Evolutionary conservation across 257 asterid genomes (phyloP).

Genomic region (Salvia miltiorrhiza): DNA sequence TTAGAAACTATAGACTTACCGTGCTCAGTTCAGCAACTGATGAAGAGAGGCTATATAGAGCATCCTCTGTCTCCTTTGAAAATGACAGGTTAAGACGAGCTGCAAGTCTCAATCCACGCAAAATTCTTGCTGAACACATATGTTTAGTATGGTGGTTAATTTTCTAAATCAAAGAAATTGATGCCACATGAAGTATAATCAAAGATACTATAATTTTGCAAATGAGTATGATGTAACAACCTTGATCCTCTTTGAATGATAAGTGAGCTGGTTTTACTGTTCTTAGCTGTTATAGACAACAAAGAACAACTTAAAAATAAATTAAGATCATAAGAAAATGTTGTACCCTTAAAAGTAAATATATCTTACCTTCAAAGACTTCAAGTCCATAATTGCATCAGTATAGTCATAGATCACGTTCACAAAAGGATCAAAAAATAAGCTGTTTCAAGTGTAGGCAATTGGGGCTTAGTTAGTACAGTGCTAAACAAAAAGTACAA

Average conservation of each 20-base stretch:
- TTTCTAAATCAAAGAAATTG: not conserved
- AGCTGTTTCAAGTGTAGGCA: slow-evolving; percentile 52
- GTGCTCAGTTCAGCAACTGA: slow-evolving; percentile 45
- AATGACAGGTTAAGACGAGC: slow-evolving; percentile 84
- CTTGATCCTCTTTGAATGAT: slow-evolving; percentile 85
- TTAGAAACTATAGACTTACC: slow-evolving; percentile 37
- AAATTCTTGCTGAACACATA: slow-evolving; percentile 71
- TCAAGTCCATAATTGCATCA: slow-evolving; percentile 67
- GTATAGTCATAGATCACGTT: slow-evolving; percentile 68
- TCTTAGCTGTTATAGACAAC: slow-evolving; percentile 56
- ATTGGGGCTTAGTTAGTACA: slow-evolving; percentile 25
- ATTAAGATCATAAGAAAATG: slow-evolving; percentile 5
- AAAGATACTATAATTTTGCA: slow-evolving; percentile 9
- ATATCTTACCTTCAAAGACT: slow-evolving; percentile 58
- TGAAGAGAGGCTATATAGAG: slow-evolving; percentile 54
- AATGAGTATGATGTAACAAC: slow-evolving; percentile 42
- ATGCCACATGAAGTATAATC: slow-evolving; percentile 1
- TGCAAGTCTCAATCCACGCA: slow-evolving; percentile 93
- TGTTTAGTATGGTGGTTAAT: slow-evolving; percentile 3
- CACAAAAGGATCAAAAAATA: slow-evolving; percentile 71
- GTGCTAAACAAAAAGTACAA: not conserved
- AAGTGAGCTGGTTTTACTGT: slow-evolving; percentile 68
- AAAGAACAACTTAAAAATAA: slow-evolving; percentile 23
- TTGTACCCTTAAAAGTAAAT: not conserved
- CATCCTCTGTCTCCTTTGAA: slow-evolving; percentile 68